A percentile compares a stretch with the other conserved stretches of the same genome.
phyloP scores from a whole-genome alignment of 108 stramenopile species.

The Pseudonitzschia multiseries region DNA sequence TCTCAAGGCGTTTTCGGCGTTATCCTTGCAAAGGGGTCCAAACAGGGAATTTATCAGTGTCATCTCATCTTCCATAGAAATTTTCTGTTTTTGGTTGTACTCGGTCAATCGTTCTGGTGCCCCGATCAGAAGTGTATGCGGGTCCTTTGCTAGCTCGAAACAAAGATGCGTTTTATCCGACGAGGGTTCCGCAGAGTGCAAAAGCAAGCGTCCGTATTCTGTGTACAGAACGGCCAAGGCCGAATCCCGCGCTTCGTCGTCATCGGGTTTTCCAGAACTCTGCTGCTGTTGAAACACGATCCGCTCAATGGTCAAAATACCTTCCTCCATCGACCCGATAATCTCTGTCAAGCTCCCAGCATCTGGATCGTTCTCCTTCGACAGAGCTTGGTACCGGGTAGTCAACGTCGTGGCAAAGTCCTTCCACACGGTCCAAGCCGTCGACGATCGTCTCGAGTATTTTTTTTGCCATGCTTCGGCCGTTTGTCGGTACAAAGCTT shows the following conservation, averaged over 20 bases:
- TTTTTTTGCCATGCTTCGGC: neutral
- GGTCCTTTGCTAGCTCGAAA: constrained; percentile 38
- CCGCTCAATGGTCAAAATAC: constrained; percentile 33
- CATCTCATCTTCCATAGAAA: neutral
- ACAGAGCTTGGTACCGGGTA: neutral
- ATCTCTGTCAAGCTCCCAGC: neutral
- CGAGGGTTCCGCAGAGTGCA: neutral
- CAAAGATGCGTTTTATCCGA: constrained; percentile 20
- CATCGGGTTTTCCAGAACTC: neutral
- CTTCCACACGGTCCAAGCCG: constrained; percentile 7
- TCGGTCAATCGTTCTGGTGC: constrained; percentile 17
- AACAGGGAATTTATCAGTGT: constrained; percentile 28
- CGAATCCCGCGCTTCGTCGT: constrained; percentile 24
- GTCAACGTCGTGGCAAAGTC: neutral
- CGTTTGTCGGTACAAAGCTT: neutral
- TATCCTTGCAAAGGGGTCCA: constrained; percentile 44
- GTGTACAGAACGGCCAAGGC: constrained; percentile 56
- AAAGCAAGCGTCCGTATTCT: constrained; percentile 43
- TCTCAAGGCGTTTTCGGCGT: constrained; percentile 65
- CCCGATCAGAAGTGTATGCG: constrained; percentile 64
- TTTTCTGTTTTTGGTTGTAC: neutral
- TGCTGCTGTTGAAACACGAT: neutral
- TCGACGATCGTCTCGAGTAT: neutral
- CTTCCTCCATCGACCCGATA: constrained; percentile 37
- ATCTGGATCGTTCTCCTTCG: neutral